Evolutionary conservation across 2,329 filamentous ascomycete genomes (phyloP), one percentile per base, ranked within the genome.

Genomic region (Neofusicoccum sp.): DNA sequence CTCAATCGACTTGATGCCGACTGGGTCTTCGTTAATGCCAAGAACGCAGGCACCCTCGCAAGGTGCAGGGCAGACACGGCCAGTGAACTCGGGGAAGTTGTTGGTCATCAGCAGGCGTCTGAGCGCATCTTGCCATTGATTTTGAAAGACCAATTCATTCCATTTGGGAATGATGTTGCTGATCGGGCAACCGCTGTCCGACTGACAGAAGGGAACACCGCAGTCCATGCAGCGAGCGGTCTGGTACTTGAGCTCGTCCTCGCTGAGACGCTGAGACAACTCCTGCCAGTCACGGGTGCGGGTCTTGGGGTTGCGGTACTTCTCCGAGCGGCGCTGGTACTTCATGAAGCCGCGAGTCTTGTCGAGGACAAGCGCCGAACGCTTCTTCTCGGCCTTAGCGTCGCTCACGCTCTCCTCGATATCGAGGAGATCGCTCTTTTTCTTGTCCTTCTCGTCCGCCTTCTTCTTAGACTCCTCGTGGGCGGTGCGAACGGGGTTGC

Each of bases 321-420:
- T 97, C 82, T 98, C 93, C 20, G 89, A 86, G 61, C 92, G 90
- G 59, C 93, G 90, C 74, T 90, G 86, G 79, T 97, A 98, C 78
- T 96, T 95, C 91, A 96, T 97, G 82, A 98, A 98, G 31, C 93
- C 93, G 68, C 87, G 88, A 1, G 93, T 98, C 85, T 98, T 98
- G 81, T 98, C 93, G n/a, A 98, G 85, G 6, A 97, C 91, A 20
- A 97, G 83, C 5, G 92, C 90, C 57, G 89, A 88, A 76, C 93
- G 92, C 81, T 89, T 89, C 82, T 96, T 96, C 79, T 96, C 92
- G 1, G 87, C 88, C 68, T 90, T 89, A 40, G 85, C 85, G 75
- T 97, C 92, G 12, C 87, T 87, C 57, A 98, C 83, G 64, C 90
- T 93, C 79, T 97, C 93, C 72, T 98, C 93, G 61, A 98, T 93